phyloP scores from a whole-genome alignment of 164 flowering plant species.

The Hamamelis virginiana region DNA sequence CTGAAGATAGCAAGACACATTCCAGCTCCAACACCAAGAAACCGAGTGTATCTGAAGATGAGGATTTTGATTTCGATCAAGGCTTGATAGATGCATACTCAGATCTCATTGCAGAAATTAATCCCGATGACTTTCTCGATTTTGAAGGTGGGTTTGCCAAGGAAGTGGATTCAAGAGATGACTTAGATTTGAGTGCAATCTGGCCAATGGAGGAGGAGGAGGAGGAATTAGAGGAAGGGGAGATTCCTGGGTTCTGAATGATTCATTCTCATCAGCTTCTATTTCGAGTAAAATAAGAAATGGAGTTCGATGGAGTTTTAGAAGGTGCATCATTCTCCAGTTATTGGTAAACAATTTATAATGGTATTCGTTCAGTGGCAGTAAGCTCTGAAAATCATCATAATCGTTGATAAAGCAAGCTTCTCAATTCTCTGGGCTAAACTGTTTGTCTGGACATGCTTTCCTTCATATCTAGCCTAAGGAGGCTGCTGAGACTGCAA shows the following conservation, averaged over 20 bases:
- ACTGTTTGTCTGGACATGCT: not conserved
- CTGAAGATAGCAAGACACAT: conserved; percentile 7
- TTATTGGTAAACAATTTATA: no score
- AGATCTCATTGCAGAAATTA: conserved; percentile 40
- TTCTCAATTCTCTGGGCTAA: not conserved
- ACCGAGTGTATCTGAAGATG: conserved; percentile 15
- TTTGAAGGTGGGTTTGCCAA: conserved; percentile 37
- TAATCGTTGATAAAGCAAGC: no score
- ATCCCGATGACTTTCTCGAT: conserved; percentile 68
- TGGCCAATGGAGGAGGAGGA: conserved; percentile 13
- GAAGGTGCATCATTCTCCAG: no score
- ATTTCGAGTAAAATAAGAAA: not conserved
- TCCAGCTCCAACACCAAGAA: conserved; percentile 14
- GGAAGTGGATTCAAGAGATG: conserved; percentile 18
- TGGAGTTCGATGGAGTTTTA: no score
- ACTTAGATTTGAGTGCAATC: not conserved
- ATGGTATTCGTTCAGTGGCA: no score
- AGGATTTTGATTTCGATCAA: conserved; percentile 58
- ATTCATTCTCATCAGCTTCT: not conserved
- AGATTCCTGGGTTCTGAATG: conserved; percentile 31
- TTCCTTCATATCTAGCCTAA: not conserved
- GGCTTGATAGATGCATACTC: conserved; percentile 58
- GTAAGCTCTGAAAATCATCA: no score
- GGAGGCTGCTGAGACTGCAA: not conserved
- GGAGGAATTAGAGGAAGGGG: conserved; percentile 78